Evolutionary conservation across 1,284 basidiomycete genomes (phyloP), one percentile per base, ranked within the genome.

Genomic region (Ganoderma resinaceum): DNA sequence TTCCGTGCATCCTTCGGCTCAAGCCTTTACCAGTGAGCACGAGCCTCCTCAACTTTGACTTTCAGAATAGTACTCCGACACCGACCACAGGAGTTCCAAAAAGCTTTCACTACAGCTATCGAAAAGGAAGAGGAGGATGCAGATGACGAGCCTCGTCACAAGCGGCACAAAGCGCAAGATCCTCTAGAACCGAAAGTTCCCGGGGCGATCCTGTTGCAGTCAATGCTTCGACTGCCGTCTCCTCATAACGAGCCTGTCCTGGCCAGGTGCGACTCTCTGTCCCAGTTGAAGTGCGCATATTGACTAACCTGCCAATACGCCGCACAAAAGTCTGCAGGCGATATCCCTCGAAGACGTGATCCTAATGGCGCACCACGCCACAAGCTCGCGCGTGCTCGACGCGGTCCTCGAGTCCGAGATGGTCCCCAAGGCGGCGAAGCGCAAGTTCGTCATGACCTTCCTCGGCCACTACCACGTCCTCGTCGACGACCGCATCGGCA

Each of bases 401-500:
- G 89, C 82, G 2, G 80, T 95, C 23, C 81, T 98, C 12, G 89
- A 91, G 6, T 92, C 92, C 0, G 79, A 89, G 0, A 87, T 89
- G 0, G 88, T 95, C 0, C 79, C 89, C 1, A 78, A 84, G 40
- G 93, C 92, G 76, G 83, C 85, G 49, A 91, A 93, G 70, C 88
- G 94, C 33, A 84, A 86, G 72, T 87, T 97, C 58, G 86, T 96
- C 63, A 81, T 91, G 76, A 84, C 86, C 1, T 89, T 97, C 73
- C 87, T 95, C 55, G 93, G 91, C 2, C 86, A 90, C 67, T 97
- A 91, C 78, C 90, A 92, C 75, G 76, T 81, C 37, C 87, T 98
- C 29, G 93, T 94, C 2, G 91, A 96, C 77, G 94, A 97, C 78
- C 89, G 93, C 31, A 89, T 97, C 72, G 96, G 97, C 60, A 95